A percentile compares a stretch with the other conserved stretches of the same genome.
Evolutionary conservation across 1,284 basidiomycete species (phyloP).

Genomic region (Gomphus bonarii): DNA sequence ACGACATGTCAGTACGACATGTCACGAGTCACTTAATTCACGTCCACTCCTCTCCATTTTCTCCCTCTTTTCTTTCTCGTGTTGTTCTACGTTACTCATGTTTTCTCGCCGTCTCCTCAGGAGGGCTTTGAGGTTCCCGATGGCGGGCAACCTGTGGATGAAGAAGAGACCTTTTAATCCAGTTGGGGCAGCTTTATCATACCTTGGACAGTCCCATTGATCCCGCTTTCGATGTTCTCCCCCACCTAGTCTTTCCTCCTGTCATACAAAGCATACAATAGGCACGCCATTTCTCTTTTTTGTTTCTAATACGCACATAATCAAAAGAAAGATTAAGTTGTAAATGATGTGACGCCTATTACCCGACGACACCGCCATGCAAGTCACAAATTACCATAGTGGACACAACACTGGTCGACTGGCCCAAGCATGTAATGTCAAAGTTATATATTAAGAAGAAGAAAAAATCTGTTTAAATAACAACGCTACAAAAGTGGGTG

Average conservation of each 20-base stretch:
- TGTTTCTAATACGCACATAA: background rate
- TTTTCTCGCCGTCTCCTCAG: constrained; percentile 17
- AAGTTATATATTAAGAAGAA: too few relatives aligned
- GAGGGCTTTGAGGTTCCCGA: constrained; percentile 70
- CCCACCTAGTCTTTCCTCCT: background rate
- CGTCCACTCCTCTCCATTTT: background rate
- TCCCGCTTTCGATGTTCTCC: background rate
- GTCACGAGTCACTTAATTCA: background rate
- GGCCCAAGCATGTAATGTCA: too few relatives aligned
- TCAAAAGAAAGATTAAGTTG: background rate
- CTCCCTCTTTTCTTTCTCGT: background rate
- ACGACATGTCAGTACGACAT: too few relatives aligned
- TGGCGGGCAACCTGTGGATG: constrained; percentile 31
- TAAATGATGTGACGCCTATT: background rate
- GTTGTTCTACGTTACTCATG: constrained; percentile 11
- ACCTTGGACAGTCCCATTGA: background rate
- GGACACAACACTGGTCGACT: too few relatives aligned
- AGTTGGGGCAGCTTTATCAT: background rate
- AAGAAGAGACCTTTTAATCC: constrained; percentile 44
- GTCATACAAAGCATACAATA: background rate
- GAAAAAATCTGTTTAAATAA: too few relatives aligned
- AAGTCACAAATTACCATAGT: too few relatives aligned
- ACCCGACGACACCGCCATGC: too few relatives aligned
- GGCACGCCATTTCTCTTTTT: background rate
- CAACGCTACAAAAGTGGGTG: too few relatives aligned